phyloP scores from a whole-genome alignment of 1,139 yeast species.

The Hyphopichia khmerensis region DNA sequence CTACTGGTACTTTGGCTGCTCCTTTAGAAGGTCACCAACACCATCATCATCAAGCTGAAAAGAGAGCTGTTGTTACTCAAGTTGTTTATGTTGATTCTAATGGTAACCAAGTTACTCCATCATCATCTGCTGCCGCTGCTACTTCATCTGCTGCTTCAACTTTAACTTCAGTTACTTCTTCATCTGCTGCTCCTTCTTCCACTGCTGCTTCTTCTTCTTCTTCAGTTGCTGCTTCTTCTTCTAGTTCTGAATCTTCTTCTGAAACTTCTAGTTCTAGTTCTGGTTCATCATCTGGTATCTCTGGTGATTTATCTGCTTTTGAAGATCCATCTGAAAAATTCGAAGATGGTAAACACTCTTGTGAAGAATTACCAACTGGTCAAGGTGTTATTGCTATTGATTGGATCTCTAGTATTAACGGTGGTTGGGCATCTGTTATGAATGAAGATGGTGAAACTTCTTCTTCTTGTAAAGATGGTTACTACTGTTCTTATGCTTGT shows the following conservation, averaged over 20 bases:
- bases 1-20: conserved; percentile 27
- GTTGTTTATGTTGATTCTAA: conserved; percentile 75
- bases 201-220: conserved; percentile 17
- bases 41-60: conserved; percentile 62
- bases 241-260: conserved; percentile 18
- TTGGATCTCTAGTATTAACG: conserved; percentile 51
- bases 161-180: conserved; percentile 11
- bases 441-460: conserved; percentile 64
- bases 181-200: conserved; percentile 15
- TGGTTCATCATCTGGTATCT: conserved; percentile 23
- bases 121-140: conserved; percentile 15
- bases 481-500: conserved; percentile 83
- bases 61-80: conserved; percentile 78
- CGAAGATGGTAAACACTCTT: conserved; percentile 61
- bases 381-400: conserved; percentile 69
- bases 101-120: conserved; percentile 46
- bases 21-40: conserved; percentile 34
- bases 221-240: conserved; percentile 18
- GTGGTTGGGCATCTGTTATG: conserved; percentile 77
- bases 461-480: conserved; percentile 67
- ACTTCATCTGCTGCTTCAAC: conserved; percentile 10
- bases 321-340: conserved; percentile 53
- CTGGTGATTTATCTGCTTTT: conserved; percentile 58
- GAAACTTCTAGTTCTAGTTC: conserved; percentile 17
- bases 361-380: conserved; percentile 65